Evolutionary conservation across 306 rosid species (phyloP), one percentile per base, ranked within the genome.

Genomic region (Luffa acutangula): DNA sequence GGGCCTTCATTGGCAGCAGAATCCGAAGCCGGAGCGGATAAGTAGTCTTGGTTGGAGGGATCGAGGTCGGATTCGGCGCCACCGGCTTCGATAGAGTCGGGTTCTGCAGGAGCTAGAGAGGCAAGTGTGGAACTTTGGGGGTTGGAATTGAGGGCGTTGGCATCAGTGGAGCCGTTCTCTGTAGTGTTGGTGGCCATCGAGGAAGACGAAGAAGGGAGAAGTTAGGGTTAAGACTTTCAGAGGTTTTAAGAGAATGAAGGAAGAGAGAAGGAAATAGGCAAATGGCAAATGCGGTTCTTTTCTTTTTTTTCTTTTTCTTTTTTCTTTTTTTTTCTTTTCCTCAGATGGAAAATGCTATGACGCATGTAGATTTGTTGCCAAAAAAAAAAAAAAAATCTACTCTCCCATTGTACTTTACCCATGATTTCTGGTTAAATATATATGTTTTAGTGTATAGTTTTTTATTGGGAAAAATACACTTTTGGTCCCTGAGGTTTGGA

Each of bases 41-140:
- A 80, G 17, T 80, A n/a, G 73, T 75, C 86, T 15, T 83, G 59
- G 71, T 76, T 79, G 10, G 60, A 62, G 2, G 58, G 52, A 42
- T 81, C 54, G 1, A 75, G 48, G 65, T 78, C 87, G 20, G 85
- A 79, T 3, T 85, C 51, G 6, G 13, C 39, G 53, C 4, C 65
- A 5, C 14, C 66, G 21, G 67, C 66, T 51, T 65, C 64, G 2
- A 43, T 39, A 31, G 65, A 41, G 33, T 15, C 34, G 1, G 39
- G 6, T 36, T 41, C 64, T 21, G 69, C 21, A 34, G 54, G 57
- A 46, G 72, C 42, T 43, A 7, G 0, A 14, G 41, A 11, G 69
- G 42, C 9, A 17, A 51, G 78, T 20, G 14, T 9, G 8, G 65
- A 31, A 6, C 4, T 37, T 34, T 12, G 39, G 20, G 53, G 37